These are phyloP conservation scores for Calonectria pteridis DNA, from an alignment of 2,329 filamentous ascomycete genomes.

Conservation along the genomic window DNA sequence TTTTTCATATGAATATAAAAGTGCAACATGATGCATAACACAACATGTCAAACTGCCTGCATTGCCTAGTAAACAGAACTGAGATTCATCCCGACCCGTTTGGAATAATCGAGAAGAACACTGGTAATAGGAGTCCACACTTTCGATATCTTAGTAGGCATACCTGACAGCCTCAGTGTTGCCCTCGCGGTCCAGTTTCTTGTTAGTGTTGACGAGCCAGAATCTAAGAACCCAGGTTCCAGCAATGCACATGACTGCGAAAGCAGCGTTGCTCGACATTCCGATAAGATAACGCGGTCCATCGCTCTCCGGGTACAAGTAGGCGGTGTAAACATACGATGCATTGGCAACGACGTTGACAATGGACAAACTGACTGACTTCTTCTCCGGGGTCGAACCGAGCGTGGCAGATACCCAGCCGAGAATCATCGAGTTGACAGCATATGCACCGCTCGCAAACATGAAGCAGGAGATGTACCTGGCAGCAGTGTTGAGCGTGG, in stretches of 20 bases:
- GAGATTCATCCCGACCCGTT: neutral
- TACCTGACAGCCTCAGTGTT: slow-evolving; percentile 29
- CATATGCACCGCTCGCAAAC: slow-evolving; percentile 51
- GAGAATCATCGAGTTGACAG: slow-evolving; percentile 57
- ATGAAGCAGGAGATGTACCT: slow-evolving; percentile 52
- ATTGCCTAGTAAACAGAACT: neutral
- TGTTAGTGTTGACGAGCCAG: slow-evolving; percentile 43
- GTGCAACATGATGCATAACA: neutral
- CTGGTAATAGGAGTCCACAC: neutral
- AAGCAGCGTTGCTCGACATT: slow-evolving; percentile 48
- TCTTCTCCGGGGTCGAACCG: slow-evolving; percentile 59
- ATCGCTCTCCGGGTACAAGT: slow-evolving; percentile 56
- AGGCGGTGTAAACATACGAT: slow-evolving; percentile 60
- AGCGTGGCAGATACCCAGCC: slow-evolving; percentile 57
- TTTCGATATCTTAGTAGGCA: slow-evolving; percentile 31
- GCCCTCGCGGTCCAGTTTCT: slow-evolving; percentile 38
- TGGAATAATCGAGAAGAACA: neutral
- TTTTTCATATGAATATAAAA: neutral
- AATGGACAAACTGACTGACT: slow-evolving; percentile 56
- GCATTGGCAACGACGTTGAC: slow-evolving; percentile 59
- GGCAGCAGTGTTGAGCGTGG: slow-evolving; percentile 46
- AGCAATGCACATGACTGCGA: slow-evolving; percentile 43
- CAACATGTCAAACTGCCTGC: neutral
- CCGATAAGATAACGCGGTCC: slow-evolving; percentile 57
- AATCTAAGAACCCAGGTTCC: slow-evolving; percentile 41